Conservation (phyloP, 2,329 filamentous ascomycete genomes). For the Neofusicoccum ribis region DNA sequence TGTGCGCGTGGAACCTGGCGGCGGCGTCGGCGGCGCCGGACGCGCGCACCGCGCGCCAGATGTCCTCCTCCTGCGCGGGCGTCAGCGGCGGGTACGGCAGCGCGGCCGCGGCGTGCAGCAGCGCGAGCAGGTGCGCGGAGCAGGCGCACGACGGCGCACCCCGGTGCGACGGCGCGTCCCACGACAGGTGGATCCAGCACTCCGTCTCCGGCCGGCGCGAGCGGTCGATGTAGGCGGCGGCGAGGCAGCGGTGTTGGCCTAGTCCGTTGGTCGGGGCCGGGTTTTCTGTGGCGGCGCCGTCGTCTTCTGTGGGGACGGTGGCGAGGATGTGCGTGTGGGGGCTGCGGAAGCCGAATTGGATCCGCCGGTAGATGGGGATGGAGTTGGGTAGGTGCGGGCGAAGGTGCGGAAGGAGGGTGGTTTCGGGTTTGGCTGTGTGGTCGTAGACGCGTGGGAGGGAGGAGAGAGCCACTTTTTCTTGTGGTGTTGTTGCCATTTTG, state of each 20-base stretch:
- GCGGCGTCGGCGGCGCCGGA: background rate
- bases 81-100: constrained; percentile 4
- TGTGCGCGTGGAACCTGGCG: background rate
- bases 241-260: constrained; percentile 45
- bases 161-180: background rate
- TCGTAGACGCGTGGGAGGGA: background rate
- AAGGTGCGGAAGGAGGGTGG: constrained; percentile 53
- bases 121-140: constrained; percentile 18
- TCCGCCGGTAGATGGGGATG: constrained; percentile 61
- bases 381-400: constrained; percentile 56
- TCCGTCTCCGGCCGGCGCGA: constrained; percentile 63
- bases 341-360: constrained; percentile 58
- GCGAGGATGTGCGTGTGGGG: constrained; percentile 35
- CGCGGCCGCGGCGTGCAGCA: background rate
- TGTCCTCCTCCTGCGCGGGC: background rate
- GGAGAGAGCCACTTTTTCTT: background rate
- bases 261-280: constrained; percentile 28
- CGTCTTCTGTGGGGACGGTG: constrained; percentile 30
- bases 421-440: constrained; percentile 39
- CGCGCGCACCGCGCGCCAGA: background rate
- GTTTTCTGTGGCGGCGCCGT: no score
- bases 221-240: constrained; percentile 63
- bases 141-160: constrained; percentile 21
- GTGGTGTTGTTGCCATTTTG: background rate
- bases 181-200: constrained; percentile 57